Base-by-base conservation (phyloP, 2,329 filamentous ascomycete genomes). In the Hypoxylon sp. region DNA sequence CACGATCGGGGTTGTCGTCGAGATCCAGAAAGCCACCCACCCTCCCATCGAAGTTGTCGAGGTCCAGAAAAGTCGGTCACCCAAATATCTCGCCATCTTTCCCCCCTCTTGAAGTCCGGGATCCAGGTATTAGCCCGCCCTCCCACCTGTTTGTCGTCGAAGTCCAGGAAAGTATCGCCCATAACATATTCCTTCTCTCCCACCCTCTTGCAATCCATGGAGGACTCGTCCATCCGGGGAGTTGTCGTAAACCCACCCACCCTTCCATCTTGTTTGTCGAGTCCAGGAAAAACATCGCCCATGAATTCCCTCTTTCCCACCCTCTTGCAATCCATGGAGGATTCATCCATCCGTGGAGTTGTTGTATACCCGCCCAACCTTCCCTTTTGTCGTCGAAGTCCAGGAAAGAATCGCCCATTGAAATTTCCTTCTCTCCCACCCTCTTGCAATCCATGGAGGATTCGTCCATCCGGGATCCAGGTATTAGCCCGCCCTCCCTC, bases 281-380 rank as follows among this genome's bases (percentile, higher is more conserved):
- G 11, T 34, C 32, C 32, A 34, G 32, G 13, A 34, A 10, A 32
- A n/a, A n/a, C n/a, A 15, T 19, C n/a, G 37, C 37, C 37, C 37
- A 41, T 19, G 11, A 2, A 19, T 41, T 6, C 34, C 37, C 7
- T 41, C 37, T 41, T 13, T 41, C 37, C 37, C 37, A 19, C 37
- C 11, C 37, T 41, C 37, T 41, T 41, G 37, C 37, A 41, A 10
- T 41, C 37, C 37, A 41, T 41, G 37, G 37, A 41, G 37, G 37
- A 41, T 10, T 41, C 37, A 17, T 41, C 37, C 37, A 19, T 41
- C 37, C 37, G 19, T 4, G 37, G n/a, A 39, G 7, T 39, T 17
- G 34, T 39, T 34, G 10, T 6, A 34, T 6, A 4, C 32, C 32
- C 7, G 13, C 6, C n/a, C n/a, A n/a, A n/a, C n/a, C n/a, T n/a